These are phyloP conservation scores for Paramyrothecium sp. DNA, from an alignment of 2,329 filamentous ascomycete species.

Conservation along the genomic window DNA sequence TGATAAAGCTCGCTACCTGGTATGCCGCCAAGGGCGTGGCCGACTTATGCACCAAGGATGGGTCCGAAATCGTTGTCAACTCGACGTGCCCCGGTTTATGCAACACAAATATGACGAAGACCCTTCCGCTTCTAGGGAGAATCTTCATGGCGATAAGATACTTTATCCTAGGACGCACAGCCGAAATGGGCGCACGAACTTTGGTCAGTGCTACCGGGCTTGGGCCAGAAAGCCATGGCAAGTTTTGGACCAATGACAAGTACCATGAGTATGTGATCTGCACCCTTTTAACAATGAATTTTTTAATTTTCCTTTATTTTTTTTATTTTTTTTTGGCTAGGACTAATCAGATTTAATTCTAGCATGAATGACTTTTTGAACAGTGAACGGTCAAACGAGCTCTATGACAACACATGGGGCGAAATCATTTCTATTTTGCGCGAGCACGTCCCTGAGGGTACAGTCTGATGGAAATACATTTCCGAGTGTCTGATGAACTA, in stretches of 20 bases:
- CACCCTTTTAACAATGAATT: no score
- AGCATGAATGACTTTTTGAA: background rate
- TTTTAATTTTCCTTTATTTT: background rate
- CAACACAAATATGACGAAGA: slow-evolving; percentile 36
- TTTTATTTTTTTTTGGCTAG: background rate
- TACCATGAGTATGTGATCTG: slow-evolving; percentile 26
- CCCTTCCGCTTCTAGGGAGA: slow-evolving; percentile 17
- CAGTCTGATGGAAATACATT: background rate
- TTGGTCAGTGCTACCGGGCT: slow-evolving; percentile 38
- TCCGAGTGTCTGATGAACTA: background rate
- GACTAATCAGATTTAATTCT: background rate
- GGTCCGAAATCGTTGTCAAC: slow-evolving; percentile 33
- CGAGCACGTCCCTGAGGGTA: background rate
- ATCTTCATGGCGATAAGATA: slow-evolving; percentile 20
- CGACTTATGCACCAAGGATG: background rate
- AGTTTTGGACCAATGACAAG: slow-evolving; percentile 39
- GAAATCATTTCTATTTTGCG: background rate
- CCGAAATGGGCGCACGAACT: slow-evolving; percentile 40
- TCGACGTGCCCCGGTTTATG: slow-evolving; percentile 43
- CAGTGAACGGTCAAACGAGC: background rate
- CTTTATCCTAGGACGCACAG: slow-evolving; percentile 33
- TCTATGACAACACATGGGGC: background rate
- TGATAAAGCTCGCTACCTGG: slow-evolving; percentile 29
- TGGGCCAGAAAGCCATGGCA: slow-evolving; percentile 39
- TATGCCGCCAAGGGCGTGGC: slow-evolving; percentile 38